Evolutionary conservation across 805 yeast genomes (phyloP), one percentile per base, ranked within the genome.

Genomic region (Hanseniaspora vineae): DNA sequence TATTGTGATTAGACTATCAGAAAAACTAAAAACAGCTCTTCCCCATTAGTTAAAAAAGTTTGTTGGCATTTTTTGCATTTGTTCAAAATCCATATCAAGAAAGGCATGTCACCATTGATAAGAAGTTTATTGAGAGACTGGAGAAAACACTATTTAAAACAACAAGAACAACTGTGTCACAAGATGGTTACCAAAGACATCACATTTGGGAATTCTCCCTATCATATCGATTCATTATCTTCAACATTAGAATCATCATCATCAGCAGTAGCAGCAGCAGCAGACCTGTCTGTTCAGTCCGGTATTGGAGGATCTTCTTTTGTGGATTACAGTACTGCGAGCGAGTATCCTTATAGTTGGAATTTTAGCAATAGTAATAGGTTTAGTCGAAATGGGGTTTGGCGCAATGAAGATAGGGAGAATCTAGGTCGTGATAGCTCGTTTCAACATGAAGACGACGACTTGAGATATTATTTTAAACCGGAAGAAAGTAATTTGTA

Each of bases 401-500:
- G n/a, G n/a, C n/a, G n/a, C n/a, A n/a, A n/a, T n/a, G 14, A 17
- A n/a, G 14, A 39, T 39, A 39, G 10, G 6, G 19, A 11, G 6
- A 9, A 6, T 39, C 4, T 15, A 6, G 6, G 6, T 39, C 8
- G 14, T 12, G 23, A 15, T 11, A 17, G 42, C 4, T 40, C 31
- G 19, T 20, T 20, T 10, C 18, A 18, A 20, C 20, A 40, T 17
- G 31, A 23, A 23, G 19, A 37, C 17, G 40, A 37, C 6, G 12
- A 14, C 3, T 37, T 37, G n/a, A 40, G 15, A 23, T 62, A 47
- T 45, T 48, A 53, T 48, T 45, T 62, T 29, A 56, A 54, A 45
- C 67, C 67, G 29, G 65, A 62, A 45, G 67, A 63, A 37, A 54
- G 62, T 2, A 59, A 63, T 46, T 39, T 59, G n/a, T 60, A 57